phyloP scores from a whole-genome alignment of 129 eudicot species.

The Flaveria linearis region DNA sequence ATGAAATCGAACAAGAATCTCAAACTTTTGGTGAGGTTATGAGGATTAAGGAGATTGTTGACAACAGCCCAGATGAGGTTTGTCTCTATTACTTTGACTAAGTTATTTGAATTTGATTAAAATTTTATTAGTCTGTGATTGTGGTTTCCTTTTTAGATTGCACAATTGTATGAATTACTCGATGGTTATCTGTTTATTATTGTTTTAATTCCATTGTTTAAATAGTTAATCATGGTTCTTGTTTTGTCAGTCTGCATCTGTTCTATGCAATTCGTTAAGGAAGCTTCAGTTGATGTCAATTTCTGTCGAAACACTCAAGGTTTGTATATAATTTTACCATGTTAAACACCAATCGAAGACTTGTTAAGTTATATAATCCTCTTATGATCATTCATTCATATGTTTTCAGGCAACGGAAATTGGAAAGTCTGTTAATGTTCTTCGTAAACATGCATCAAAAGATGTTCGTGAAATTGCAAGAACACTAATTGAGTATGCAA shows the following conservation, averaged over 20 bases:
- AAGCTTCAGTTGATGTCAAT: slow-evolving; percentile 73
- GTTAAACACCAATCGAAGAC: background rate
- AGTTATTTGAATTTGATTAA: background rate
- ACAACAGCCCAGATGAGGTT: slow-evolving; percentile 70
- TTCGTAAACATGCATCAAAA: slow-evolving; percentile 64
- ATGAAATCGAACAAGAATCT: slow-evolving; percentile 71
- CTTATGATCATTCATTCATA: slow-evolving; percentile 16
- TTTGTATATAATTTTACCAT: slow-evolving; percentile 31
- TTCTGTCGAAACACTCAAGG: slow-evolving; percentile 76
- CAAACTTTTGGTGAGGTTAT: slow-evolving; percentile 54
- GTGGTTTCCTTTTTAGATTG: no score
- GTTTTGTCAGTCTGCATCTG: slow-evolving; percentile 51
- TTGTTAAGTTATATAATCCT: background rate
- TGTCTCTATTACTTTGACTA: slow-evolving; percentile 1
- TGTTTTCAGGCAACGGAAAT: slow-evolving; percentile 74
- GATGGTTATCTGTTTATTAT: no score
- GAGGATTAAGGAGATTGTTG: slow-evolving; percentile 77
- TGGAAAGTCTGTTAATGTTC: slow-evolving; percentile 74
- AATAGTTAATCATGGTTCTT: slow-evolving; percentile 23
- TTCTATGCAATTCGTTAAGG: slow-evolving; percentile 62
- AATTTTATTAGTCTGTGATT: background rate
- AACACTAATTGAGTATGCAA: slow-evolving; percentile 60
- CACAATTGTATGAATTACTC: no score
- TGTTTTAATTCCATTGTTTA: background rate
- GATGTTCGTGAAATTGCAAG: slow-evolving; percentile 57